These are phyloP conservation scores for Cutaneotrichosporon spelunceum DNA, from an alignment of 1,284 basidiomycete genomes.

Conservation along the genomic window DNA sequence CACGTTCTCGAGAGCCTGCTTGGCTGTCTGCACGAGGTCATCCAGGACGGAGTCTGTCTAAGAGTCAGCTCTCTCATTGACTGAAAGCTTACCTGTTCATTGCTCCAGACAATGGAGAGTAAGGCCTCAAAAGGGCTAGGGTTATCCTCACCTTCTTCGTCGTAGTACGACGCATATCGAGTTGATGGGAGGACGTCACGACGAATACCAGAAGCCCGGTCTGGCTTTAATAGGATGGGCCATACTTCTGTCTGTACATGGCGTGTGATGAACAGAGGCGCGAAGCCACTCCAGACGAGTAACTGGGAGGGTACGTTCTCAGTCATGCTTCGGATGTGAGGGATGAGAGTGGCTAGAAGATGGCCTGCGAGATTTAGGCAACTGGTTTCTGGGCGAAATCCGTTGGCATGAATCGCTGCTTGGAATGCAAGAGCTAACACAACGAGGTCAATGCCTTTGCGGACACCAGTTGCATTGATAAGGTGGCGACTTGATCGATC, in stretches of 20 bases:
- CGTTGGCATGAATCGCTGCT: slow-evolving; percentile 62
- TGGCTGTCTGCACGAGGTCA: slow-evolving; percentile 25
- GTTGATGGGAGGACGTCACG: slow-evolving; percentile 54
- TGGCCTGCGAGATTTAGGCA: slow-evolving; percentile 21
- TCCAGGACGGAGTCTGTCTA: slow-evolving; percentile 10
- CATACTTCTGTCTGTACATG: slow-evolving; percentile 50
- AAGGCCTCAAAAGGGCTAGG: slow-evolving; percentile 1
- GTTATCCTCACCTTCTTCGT: slow-evolving; percentile 10
- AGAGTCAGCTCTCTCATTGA: neutral
- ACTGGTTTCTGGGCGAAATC: slow-evolving; percentile 51
- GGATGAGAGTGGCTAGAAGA: slow-evolving; percentile 24
- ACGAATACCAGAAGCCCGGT: slow-evolving; percentile 64
- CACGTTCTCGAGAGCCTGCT: slow-evolving; percentile 4
- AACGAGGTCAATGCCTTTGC: slow-evolving; percentile 66
- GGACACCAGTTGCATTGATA: slow-evolving; percentile 61
- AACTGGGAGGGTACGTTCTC: slow-evolving; percentile 28
- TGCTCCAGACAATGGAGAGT: slow-evolving; percentile 57
- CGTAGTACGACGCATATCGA: slow-evolving; percentile 11
- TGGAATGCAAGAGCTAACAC: slow-evolving; percentile 67
- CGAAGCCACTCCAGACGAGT: slow-evolving; percentile 62
- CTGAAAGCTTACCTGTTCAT: slow-evolving; percentile 58
- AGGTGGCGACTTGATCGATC: slow-evolving; percentile 19
- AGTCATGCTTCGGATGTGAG: slow-evolving; percentile 19
- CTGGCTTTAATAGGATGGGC: slow-evolving; percentile 63
- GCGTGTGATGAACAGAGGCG: slow-evolving; percentile 57